These are phyloP conservation scores for Colletotrichum melonis DNA, from an alignment of 2,329 filamentous ascomycete genomes.

Conservation along the genomic window DNA sequence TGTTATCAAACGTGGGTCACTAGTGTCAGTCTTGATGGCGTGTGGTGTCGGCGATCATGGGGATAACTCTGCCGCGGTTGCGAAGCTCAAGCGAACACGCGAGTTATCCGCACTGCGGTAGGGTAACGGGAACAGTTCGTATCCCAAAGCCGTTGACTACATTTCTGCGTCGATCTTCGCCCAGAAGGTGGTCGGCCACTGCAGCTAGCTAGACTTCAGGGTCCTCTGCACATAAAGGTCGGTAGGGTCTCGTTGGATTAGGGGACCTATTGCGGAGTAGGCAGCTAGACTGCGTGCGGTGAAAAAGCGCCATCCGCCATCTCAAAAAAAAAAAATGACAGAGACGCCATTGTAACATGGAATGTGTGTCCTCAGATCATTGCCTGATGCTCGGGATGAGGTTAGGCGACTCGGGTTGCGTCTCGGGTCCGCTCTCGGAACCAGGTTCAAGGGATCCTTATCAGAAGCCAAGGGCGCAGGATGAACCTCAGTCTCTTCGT, in stretches of 20 bases:
- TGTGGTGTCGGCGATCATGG: background rate
- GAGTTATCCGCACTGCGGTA: background rate
- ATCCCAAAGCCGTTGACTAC: conserved; percentile 5
- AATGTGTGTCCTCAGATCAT: background rate
- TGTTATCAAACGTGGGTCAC: background rate
- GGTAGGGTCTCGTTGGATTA: conserved; percentile 12
- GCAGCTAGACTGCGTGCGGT: conserved; percentile 1
- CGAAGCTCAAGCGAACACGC: background rate
- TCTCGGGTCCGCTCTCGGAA: conserved; percentile 20
- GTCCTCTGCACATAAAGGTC: conserved; percentile 18
- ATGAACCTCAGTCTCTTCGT: background rate
- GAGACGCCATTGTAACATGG: conserved; percentile 1
- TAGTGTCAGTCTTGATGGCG: background rate
- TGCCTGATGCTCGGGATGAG: background rate
- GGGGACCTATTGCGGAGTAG: conserved; percentile 3
- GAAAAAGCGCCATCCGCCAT: conserved; percentile 11
- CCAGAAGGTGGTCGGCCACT: background rate
- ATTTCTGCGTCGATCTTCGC: conserved; percentile 20
- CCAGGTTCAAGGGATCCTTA: conserved; percentile 10
- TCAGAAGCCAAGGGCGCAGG: conserved; percentile 11
- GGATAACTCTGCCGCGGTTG: background rate
- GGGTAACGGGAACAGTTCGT: background rate
- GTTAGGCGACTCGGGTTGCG: background rate
- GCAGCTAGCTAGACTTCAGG: conserved; percentile 14
- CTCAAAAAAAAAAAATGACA: conserved; percentile 4